Percentiles rank a stretch among this genome's conserved stretches.
Conservation (phyloP, 2,329 filamentous ascomycete species). For the Purpureocillium lavendulum region DNA sequence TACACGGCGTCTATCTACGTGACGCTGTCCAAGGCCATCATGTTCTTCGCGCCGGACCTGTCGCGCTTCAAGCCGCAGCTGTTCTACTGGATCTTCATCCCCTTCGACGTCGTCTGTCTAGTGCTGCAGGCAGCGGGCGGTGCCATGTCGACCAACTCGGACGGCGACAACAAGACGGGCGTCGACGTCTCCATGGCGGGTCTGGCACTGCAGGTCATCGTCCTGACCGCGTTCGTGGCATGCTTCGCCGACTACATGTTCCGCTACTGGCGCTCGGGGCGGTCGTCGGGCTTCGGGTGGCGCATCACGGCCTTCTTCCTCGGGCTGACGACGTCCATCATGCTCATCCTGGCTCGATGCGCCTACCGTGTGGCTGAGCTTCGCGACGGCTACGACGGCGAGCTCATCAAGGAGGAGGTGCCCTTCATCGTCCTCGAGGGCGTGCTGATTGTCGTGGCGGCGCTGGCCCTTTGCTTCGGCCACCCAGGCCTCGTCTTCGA, state of each 20-base stretch:
- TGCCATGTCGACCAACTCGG: constrained; percentile 36
- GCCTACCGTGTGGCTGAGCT: constrained; percentile 60
- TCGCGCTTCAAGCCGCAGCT: constrained; percentile 34
- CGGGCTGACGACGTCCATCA: constrained; percentile 43
- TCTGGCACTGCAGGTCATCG: constrained; percentile 49
- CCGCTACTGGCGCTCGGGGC: constrained; percentile 27
- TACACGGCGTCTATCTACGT: constrained; percentile 59
- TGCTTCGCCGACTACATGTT: constrained; percentile 42
- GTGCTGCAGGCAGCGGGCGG: constrained; percentile 49
- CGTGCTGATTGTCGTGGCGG: constrained; percentile 26
- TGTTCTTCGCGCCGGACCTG: constrained; percentile 28
- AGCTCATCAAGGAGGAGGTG: constrained; percentile 42
- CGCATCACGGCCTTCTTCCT: constrained; percentile 36
- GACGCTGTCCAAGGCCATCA: constrained; percentile 39
- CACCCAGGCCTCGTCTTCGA: constrained; percentile 33
- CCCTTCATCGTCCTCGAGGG: constrained; percentile 48
- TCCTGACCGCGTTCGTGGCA: constrained; percentile 42
- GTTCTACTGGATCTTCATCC: constrained; percentile 42
- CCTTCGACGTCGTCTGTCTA: constrained; percentile 48
- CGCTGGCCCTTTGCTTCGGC: constrained; percentile 26
- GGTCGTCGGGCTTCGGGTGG: constrained; percentile 14
- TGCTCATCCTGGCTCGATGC: constrained; percentile 54
- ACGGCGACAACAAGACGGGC: constrained; percentile 28
- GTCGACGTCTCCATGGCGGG: constrained; percentile 37
- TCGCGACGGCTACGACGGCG: constrained; percentile 50